Base-by-base conservation (phyloP, 225 moss, liverwort and hornwort genomes). In the Ulota crispa region DNA sequence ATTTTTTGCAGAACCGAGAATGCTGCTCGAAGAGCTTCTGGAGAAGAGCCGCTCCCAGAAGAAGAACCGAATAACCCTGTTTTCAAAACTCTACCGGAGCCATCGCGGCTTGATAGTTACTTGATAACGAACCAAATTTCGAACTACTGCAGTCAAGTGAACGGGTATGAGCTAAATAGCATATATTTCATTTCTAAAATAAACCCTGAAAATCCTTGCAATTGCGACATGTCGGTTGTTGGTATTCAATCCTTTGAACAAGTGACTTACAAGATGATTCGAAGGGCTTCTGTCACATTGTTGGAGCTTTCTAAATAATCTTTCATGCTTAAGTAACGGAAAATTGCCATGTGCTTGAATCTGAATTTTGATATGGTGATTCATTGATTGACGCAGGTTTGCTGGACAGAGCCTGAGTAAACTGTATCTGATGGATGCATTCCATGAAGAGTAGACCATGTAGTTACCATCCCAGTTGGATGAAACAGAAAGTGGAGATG, bases 91-190 rank as follows among this genome's bases (percentile, higher is more conserved):
- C 72, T 99, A 68, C 91, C 91, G 20, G 98, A 99, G 79, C 98
- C 98, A 42, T 95, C 95, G 65, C 91, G 95, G 53, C 94, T 99
- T 47, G 98, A 99, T 82, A 99, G 94, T 73, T 99, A 95, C 83
- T 87, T 99, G 81, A 95, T 99, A 78, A 99, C 95, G 36, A 99
- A 99, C 75, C 95, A 95, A 88, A 92, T 99, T 50, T 88, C 93
- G n/a, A 95, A 94, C 78, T 99, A 99, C 75, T 99, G 95, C 77
- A 88, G 90, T 84, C 95, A 99, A 86, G 93, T 99, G 79, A 99
- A 99, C 65, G 94, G 98, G 98, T 98, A 86, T 80, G 86, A 75
- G 8, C 64, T 7, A 42, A 37, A 30, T n/a, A n/a, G 28, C 77
- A 27, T 43, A 27, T 43, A 5, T 57, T 60, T 52, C 2, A 4